Base-by-base conservation (phyloP, 805 yeast species). In the Candida awuae region DNA sequence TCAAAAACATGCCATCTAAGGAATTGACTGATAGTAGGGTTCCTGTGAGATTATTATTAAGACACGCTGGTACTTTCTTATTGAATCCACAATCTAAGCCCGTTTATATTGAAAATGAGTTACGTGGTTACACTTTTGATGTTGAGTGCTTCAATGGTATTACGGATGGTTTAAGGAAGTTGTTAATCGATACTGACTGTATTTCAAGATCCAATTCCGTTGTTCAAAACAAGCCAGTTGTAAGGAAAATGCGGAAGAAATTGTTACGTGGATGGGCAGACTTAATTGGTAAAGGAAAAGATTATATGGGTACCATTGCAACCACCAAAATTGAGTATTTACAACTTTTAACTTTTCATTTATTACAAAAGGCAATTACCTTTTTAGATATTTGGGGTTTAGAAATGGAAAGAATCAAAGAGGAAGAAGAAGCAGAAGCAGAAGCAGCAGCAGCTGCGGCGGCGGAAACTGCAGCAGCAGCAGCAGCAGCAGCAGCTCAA, bases 251-350 rank as follows among this genome's bases (percentile, higher is more conserved):
- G 38, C 68, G 94, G 47, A 84, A 84, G 56, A 68, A 76, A 28
- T 59, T 84, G 39, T 66, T 84, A 23, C 80, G 88, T 2, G 88
- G 81, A 53, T 84, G 94, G 94, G 82, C 83, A 46, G 77, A 76
- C 37, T 63, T 84, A 29, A 79, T 82, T 77, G 69, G 76, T 28
- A 81, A 80, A 51, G 88, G 90, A 1, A 82, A 80, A 46, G 83
- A 80, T 29, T 81, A 74, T 51, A 75, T 79, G 52, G 77, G 80
- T 32, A 78, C 87, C 0, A 65, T 76, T 20, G 73, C 70, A 37
- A 62, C 64, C 19, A 65, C 67, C 26, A 78, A 80, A 48, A 68
- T 84, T 42, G 80, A 76, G 47, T 73, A 75, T 5, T 60, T 84
- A 44, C 77, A 79, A 29, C 53, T 76, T 31, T 64, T 83, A 68